Base-by-base conservation (phyloP, 805 yeast genomes). In the Lachancea sp. region DNA sequence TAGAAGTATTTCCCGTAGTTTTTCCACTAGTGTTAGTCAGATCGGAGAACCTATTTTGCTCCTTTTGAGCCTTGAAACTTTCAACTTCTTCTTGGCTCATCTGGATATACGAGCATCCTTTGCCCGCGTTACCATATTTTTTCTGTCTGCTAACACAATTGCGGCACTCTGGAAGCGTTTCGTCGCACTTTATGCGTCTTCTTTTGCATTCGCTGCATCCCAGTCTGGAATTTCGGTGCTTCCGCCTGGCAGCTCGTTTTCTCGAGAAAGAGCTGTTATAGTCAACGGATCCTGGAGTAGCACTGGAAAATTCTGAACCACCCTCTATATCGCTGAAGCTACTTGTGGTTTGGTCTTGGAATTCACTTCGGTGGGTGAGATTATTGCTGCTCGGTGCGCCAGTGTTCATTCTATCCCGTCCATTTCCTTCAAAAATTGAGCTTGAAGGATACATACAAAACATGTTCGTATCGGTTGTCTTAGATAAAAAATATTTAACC, bases 111-210 rank as follows among this genome's bases (percentile, higher is more conserved):
- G 46, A 42, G 25, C 48, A 45, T n/a, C 35, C 18, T 12, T 25
- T 2, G 16, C 15, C 16, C 15, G 17, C 21, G 18, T 29, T 13
- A 8, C 19, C 17, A 3, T 18, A 8, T 8, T 18, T 32, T 15
- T 33, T 25, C 19, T 26, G 19, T 16, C 34, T 23, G 9, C 17
- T 26, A 31, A 34, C 35, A 58, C 92, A 83, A 55, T 81, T 81
- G 13, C 65, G 64, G 58, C 92, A 83, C 11, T 68, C 58, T 2
- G 90, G 90, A 41, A 73, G 74, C 2, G 64, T 58, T 55, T 83
- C 90, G 56, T 83, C 92, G 64, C 94, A 83, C 56, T 83, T 83
- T 33, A 84, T 89, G 23, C 90, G 63, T 45, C 94, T 69, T 40
- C 69, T 68, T 56, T 83, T 83, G 59, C 94, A 83, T 1, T 87